Base-by-base conservation (phyloP, 345 rosid genomes). In the Mangifera indica region DNA sequence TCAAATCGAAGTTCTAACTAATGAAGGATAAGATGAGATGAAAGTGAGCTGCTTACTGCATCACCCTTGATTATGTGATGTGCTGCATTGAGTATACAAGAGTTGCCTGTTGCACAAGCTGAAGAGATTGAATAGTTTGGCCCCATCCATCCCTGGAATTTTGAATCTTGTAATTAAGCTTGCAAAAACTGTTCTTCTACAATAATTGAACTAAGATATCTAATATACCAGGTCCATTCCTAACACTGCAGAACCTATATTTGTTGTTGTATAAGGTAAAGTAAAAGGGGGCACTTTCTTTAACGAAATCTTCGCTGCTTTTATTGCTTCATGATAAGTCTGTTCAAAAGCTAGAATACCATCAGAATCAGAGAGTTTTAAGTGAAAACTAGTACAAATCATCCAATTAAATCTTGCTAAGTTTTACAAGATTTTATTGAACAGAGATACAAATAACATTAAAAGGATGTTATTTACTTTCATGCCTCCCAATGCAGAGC, bases 111-210 rank as follows among this genome's bases (percentile, higher is more conserved):
- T 58, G 91, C 85, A 81, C 91, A 87, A 32, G 87, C 87, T 48
- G 91, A 80, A 18, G 91, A 83, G 64, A 83, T 84, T 18, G 91
- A 83, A 67, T 87, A 87, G 76, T 79, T 87, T 60, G 91, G 91
- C n/a, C 91, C 91, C 91, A 80, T 84, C 91, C 91, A 87, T 32
- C 88, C 88, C 91, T 87, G 76, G 74, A 52, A 61, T 20, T 63
- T 29, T 17, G 11, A 79, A 40, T 8, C 37, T 65, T 4, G 21
- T 48, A 24, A 44, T 62, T 17, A 15, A 34, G 6, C 37, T 37
- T 25, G 29, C 25, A 9, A 2, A 10, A 48, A 13, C 52, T 48
- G 42, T 66, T 48, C 2, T 49, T 7, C n/a, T 26, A 14, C 8
- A 7, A 37, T 1, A 14, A 24, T 22, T 46, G 20, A 34, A 34